Percentiles rank a stretch among this genome's conserved stretches.
phyloP scores from a whole-genome alignment of 2,329 filamentous ascomycete genomes.

The Aspergillus awamori region DNA sequence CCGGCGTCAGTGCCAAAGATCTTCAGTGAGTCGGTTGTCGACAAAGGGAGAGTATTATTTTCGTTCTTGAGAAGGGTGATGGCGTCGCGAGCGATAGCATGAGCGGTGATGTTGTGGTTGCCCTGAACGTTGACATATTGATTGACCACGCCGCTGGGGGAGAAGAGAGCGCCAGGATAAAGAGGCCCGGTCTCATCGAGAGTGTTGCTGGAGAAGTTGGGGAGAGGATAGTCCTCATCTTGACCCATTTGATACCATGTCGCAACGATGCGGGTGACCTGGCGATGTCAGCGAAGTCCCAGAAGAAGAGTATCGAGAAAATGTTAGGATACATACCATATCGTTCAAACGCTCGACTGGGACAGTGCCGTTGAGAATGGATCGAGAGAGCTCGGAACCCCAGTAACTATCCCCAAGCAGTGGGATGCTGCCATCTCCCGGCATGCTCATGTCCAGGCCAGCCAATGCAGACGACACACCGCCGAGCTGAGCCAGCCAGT shows the following conservation, averaged over 20 bases:
- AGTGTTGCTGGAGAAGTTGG: slow-evolving; percentile 65
- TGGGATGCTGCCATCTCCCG: slow-evolving; percentile 59
- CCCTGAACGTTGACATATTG: slow-evolving; percentile 65
- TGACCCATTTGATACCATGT: slow-evolving; percentile 61
- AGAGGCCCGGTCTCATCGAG: slow-evolving; percentile 57
- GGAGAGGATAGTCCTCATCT: slow-evolving; percentile 58
- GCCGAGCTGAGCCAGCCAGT: slow-evolving; percentile 67
- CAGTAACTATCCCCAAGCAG: slow-evolving; percentile 58
- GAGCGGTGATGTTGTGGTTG: slow-evolving; percentile 55
- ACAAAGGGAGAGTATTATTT: slow-evolving; percentile 57
- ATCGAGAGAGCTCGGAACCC: slow-evolving; percentile 58
- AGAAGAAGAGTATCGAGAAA: not conserved
- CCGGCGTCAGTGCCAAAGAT: slow-evolving; percentile 57
- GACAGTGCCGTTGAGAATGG: slow-evolving; percentile 60
- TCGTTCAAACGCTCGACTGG: slow-evolving; percentile 60
- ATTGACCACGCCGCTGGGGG: slow-evolving; percentile 67
- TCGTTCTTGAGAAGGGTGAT: slow-evolving; percentile 67
- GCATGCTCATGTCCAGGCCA: slow-evolving; percentile 72
- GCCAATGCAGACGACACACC: slow-evolving; percentile 63
- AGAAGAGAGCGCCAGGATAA: slow-evolving; percentile 61
- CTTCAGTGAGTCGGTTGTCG: slow-evolving; percentile 41
- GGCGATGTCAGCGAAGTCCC: slow-evolving; percentile 14
- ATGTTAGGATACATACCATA: slow-evolving; percentile 34
- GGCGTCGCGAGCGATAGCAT: slow-evolving; percentile 57
- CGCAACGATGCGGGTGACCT: slow-evolving; percentile 60